A percentile compares a stretch with the other conserved stretches of the same genome.
These are phyloP conservation scores for Oxytropis ochrocephala DNA, from an alignment of 306 rosid species.

Conservation along the genomic window DNA sequence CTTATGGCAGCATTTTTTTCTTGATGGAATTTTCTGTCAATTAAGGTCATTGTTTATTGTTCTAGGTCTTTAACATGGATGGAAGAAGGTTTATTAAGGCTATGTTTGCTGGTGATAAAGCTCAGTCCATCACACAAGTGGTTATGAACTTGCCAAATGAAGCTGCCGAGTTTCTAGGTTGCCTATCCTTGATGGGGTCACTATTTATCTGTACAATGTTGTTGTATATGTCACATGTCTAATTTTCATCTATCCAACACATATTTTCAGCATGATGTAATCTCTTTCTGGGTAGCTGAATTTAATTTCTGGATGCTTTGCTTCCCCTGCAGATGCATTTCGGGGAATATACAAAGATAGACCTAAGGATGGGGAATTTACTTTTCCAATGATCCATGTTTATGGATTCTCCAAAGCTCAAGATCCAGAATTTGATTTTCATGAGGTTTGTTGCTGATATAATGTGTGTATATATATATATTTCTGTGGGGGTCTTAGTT, in stretches of 20 bases:
- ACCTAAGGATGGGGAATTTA: constrained; percentile 35
- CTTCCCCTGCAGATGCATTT: constrained; percentile 59
- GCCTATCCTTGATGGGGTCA: constrained; percentile 2
- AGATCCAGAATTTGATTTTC: constrained; percentile 96
- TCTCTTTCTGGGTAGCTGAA: neutral
- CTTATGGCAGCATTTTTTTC: constrained; percentile 5
- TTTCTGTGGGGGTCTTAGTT: neutral
- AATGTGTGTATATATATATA: neutral
- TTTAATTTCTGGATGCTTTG: constrained; percentile 3
- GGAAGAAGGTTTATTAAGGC: constrained; percentile 93
- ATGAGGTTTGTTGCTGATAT: constrained; percentile 49
- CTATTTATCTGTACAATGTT: neutral
- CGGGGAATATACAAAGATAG: constrained; percentile 60
- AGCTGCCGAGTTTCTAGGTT: constrained; percentile 86
- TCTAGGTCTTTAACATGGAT: constrained; percentile 87
- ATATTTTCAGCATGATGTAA: constrained; percentile 13
- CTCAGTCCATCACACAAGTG: constrained; percentile 74
- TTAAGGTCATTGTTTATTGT: constrained; percentile 17
- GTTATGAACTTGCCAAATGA: constrained; percentile 96
- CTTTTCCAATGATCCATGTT: constrained; percentile 72
- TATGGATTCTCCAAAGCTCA: constrained; percentile 92
- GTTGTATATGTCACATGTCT: neutral
- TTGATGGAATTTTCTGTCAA: constrained; percentile 9
- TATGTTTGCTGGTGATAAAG: constrained; percentile 68
- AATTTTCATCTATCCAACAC: neutral